Conservation (phyloP, 1,139 yeast genomes). For the Suhomyces anneliseae region DNA sequence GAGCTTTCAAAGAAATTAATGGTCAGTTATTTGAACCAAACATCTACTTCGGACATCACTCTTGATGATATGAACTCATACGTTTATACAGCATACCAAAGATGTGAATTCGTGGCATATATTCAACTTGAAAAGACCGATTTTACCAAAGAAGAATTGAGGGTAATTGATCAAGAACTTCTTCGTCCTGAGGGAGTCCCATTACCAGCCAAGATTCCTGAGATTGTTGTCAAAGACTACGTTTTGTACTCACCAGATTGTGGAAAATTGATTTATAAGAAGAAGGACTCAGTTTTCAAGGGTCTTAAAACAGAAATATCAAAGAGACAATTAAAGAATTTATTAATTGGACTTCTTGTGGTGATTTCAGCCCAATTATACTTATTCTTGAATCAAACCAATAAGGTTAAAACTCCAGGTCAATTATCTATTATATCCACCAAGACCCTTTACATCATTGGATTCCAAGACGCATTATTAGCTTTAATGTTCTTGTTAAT, state of each 20-base stretch:
- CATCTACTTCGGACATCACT: conserved; percentile 36
- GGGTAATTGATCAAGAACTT: conserved; percentile 69
- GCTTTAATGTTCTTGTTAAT: conserved; percentile 62
- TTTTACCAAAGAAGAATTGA: conserved; percentile 51
- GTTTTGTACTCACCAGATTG: conserved; percentile 87
- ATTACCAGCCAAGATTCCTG: conserved; percentile 53
- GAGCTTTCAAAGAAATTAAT: conserved; percentile 38
- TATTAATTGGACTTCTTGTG: conserved; percentile 47
- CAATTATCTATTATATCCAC: conserved; percentile 49
- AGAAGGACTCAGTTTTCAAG: conserved; percentile 26
- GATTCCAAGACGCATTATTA: conserved; percentile 73
- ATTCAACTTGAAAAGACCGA: conserved; percentile 67
- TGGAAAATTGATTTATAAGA: conserved; percentile 54
- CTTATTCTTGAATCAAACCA: conserved; percentile 59
- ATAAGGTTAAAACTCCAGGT: conserved; percentile 74
- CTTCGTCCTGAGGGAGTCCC: conserved; percentile 76
- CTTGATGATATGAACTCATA: conserved; percentile 41
- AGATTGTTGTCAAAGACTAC: conserved; percentile 52
- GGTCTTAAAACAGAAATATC: conserved; percentile 62
- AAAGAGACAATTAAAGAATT: conserved; percentile 41
- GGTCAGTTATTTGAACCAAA: conserved; percentile 40
- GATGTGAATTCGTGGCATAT: conserved; percentile 72
- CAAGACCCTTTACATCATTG: conserved; percentile 52
- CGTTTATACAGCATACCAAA: conserved; percentile 37
- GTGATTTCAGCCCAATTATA: conserved; percentile 39